Evolutionary conservation across 306 rosid genomes (phyloP), one percentile per base, ranked within the genome.

Genomic region (Malus domestica): DNA sequence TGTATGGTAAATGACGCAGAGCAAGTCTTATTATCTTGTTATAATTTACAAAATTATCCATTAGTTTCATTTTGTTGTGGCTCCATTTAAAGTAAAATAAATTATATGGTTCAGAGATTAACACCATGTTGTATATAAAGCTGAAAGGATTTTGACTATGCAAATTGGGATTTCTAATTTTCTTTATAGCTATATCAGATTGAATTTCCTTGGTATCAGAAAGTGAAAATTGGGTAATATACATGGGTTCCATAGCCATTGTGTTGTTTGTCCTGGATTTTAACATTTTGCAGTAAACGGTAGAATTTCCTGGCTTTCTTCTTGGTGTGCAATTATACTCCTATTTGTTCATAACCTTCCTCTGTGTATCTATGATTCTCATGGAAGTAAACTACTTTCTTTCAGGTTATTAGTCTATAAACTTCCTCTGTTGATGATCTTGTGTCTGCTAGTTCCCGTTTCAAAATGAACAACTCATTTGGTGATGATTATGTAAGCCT

Each of bases 381-480:
- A 81, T 75, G 40, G 72, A 78, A 75, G 74, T 52, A 55, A 65
- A 46, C 44, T 70, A 8, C 42, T 78, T 19, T 83, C 81, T 42
- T 88, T 74, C 97, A 88, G 96, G 91, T 66, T 72, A 70, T 85
- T 80, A 78, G 75, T 74, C 61, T 51, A 63, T 44, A 74, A 30
- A 59, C 72, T 76, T 76, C 76, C 62, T 42, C 68, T 25, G 59
- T 87, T 89, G 89, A 89, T 88, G 91, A 79, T 74, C 81, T 78
- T 79, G 62, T 71, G 70, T 76, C 76, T 72, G 8, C 52, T 88
- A 74, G 84, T 73, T 73, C 71, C 51, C 42, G 69, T 83, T 78
- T 76, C 90, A 90, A 75, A 85, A 92, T 92, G 98, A 89, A 81
- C 89, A 85, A 82, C 83, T 78, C 89, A 42, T 77, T 67, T 23